Conservation (phyloP, 179 eudicot species). For the Heliamphora pulchella region DNA sequence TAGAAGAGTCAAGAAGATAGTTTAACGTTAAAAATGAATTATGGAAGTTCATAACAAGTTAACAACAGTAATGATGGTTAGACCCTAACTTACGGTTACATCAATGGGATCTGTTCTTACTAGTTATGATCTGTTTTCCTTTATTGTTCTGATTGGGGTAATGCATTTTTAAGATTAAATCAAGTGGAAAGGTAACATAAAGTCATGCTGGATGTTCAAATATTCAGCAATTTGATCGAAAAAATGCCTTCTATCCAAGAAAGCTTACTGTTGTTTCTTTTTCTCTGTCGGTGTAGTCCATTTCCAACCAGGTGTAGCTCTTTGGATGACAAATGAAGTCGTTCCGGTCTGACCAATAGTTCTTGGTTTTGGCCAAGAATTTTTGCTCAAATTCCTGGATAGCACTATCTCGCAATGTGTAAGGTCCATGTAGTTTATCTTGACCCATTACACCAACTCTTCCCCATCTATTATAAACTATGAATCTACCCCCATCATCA, state of each 20-base stretch:
- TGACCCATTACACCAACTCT: conserved; percentile 96
- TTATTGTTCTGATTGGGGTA: background rate
- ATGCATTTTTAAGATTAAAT: background rate
- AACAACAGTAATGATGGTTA: background rate
- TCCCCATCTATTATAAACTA: conserved; percentile 94
- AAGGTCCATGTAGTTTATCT: conserved; percentile 77
- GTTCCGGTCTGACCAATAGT: conserved; percentile 63
- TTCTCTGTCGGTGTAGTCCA: conserved; percentile 73
- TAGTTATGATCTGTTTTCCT: background rate
- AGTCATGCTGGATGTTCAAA: background rate
- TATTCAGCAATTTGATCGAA: background rate
- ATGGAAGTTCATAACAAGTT: background rate
- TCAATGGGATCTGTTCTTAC: background rate
- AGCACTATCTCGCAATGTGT: conserved; percentile 47
- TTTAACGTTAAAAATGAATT: background rate
- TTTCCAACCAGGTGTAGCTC: conserved; percentile 89
- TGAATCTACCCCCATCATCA: conserved; percentile 66
- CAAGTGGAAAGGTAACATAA: background rate
- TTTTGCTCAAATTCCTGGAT: conserved; percentile 67
- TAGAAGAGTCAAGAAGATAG: background rate
- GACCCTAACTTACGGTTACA: background rate
- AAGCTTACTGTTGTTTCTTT: conserved; percentile 46
- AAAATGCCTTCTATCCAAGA: conserved; percentile 6
- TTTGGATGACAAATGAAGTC: conserved; percentile 53
- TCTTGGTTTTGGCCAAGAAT: conserved; percentile 77